Percentiles rank a stretch among this genome's conserved stretches.
phyloP scores from a whole-genome alignment of 768 basidiomycete genomes.

The Phlebiopsis flavidoalba region DNA sequence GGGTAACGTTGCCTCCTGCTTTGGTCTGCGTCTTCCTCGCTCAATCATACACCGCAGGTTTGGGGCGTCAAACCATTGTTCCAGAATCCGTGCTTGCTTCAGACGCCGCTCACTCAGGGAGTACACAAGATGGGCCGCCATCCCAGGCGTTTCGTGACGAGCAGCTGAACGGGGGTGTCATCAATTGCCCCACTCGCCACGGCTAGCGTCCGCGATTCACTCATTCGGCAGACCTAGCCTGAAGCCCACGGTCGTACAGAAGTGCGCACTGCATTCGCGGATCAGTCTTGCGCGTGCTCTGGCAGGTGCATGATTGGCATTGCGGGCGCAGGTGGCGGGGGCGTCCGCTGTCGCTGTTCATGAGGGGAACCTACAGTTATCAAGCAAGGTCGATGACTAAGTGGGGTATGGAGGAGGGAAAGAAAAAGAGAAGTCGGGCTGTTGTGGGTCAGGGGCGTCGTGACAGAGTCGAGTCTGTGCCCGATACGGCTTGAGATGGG shows the following conservation, averaged over 20 bases:
- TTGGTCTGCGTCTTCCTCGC: no score
- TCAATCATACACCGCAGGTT: constrained; percentile 24
- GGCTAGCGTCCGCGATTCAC: constrained; percentile 27
- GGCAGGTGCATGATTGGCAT: constrained; percentile 28
- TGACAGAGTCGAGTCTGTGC: no score
- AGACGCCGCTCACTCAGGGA: constrained; percentile 41
- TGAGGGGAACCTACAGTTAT: constrained; percentile 26
- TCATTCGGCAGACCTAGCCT: constrained; percentile 16
- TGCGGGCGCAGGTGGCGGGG: constrained; percentile 22
- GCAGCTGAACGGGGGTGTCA: constrained; percentile 27
- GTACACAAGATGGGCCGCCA: no score
- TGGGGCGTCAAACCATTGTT: constrained; percentile 50
- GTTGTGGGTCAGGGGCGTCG: no score
- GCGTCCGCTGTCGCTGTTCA: constrained; percentile 17
- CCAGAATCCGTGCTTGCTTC: constrained; percentile 48
- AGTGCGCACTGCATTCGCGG: constrained; percentile 28
- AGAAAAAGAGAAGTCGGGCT: constrained; percentile 52
- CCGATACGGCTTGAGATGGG: no score
- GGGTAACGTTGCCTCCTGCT: constrained; percentile 4
- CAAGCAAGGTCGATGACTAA: constrained; percentile 22
- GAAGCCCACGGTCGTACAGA: constrained; percentile 21
- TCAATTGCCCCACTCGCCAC: no score
- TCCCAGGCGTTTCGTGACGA: constrained; percentile 33
- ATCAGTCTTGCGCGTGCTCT: constrained; percentile 24
- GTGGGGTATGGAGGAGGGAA: constrained; percentile 21